Conservation (phyloP, 2,329 filamentous ascomycete genomes). For the Penicillium freii region DNA sequence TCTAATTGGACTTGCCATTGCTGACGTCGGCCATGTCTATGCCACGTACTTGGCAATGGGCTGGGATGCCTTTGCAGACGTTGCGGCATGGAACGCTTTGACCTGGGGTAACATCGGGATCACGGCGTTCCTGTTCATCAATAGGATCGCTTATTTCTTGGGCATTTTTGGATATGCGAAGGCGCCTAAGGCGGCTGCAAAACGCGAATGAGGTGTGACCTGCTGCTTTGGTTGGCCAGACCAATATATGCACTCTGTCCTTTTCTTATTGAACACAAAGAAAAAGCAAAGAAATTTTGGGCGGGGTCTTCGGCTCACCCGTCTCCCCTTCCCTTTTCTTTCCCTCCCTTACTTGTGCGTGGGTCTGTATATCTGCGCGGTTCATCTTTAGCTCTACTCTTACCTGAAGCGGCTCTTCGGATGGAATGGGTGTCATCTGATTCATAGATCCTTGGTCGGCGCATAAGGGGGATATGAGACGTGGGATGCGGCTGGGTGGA, state of each 20-base stretch:
- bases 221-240: slow-evolving; percentile 8
- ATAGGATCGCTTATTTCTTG: slow-evolving; percentile 57
- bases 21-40: slow-evolving; percentile 66
- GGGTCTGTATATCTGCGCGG: background rate
- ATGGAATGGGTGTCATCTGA: slow-evolving; percentile 12
- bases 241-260: background rate
- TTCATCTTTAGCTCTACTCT: background rate
- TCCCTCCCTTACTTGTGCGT: background rate
- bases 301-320: background rate
- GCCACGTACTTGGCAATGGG: slow-evolving; percentile 62
- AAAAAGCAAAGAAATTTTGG: background rate
- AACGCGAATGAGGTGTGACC: slow-evolving; percentile 40
- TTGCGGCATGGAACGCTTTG: slow-evolving; percentile 64
- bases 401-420: slow-evolving; percentile 6
- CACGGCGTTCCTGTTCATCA: slow-evolving; percentile 59
- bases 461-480: background rate
- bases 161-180: slow-evolving; percentile 57
- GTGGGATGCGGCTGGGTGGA: background rate
- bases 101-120: slow-evolving; percentile 71
- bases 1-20: slow-evolving; percentile 61
- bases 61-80: slow-evolving; percentile 52
- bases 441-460: background rate
- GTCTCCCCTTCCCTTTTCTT: background rate
- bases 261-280: background rate
- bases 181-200: slow-evolving; percentile 22